These are phyloP conservation scores for Bodo saltans DNA, from an alignment of 78 protist species.

Conservation along the genomic window DNA sequence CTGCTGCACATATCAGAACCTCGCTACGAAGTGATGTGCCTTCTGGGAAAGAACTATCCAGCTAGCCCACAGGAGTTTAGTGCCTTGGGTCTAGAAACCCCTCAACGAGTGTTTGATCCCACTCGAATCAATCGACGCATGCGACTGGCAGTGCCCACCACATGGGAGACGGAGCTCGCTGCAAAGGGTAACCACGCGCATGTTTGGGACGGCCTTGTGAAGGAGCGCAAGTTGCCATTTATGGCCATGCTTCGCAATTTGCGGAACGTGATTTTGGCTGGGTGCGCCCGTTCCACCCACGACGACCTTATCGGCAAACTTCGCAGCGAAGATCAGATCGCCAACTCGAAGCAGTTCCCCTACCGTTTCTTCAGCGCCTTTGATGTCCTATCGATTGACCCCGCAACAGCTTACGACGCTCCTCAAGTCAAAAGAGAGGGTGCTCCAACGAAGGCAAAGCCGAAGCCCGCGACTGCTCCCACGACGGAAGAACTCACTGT, in stretches of 20 bases:
- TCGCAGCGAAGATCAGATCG: constrained; percentile 50
- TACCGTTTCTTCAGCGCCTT: constrained; percentile 67
- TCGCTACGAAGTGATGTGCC: constrained; percentile 50
- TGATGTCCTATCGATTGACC: constrained; percentile 43
- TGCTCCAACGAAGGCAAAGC: not conserved
- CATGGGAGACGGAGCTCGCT: constrained; percentile 78
- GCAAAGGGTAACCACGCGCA: constrained; percentile 59
- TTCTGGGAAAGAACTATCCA: constrained; percentile 76
- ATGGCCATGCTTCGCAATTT: constrained; percentile 86
- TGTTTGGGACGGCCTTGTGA: constrained; percentile 69
- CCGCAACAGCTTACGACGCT: not conserved
- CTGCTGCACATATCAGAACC: constrained; percentile 72
- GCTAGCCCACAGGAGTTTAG: constrained; percentile 47
- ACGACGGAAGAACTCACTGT: no score
- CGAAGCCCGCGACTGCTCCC: not conserved
- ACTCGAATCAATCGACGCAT: constrained; percentile 61
- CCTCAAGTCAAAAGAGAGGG: constrained; percentile 24
- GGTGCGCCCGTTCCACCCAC: constrained; percentile 31
- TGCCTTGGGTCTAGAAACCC: constrained; percentile 4
- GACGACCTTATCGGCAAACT: constrained; percentile 35
- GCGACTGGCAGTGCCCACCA: constrained; percentile 69
- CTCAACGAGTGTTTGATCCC: constrained; percentile 57
- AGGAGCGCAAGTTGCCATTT: constrained; percentile 63
- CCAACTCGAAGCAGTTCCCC: constrained; percentile 62
- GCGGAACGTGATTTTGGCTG: constrained; percentile 64